Base-by-base conservation (phyloP, 768 basidiomycete genomes). In the Hydnomerulius pinastri region DNA sequence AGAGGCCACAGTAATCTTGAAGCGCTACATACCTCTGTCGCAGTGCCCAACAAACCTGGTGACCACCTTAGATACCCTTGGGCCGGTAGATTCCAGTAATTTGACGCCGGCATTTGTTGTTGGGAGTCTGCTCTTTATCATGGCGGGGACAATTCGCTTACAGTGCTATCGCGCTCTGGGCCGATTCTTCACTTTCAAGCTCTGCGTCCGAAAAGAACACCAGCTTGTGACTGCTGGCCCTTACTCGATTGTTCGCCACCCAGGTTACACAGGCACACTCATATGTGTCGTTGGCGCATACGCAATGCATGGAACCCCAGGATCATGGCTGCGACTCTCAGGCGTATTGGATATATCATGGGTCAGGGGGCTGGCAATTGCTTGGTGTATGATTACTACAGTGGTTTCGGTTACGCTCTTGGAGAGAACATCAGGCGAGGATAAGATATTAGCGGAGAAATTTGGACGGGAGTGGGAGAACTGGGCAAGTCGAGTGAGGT, bases 161-260 rank as follows among this genome's bases (percentile, higher is more conserved):
- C 5, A 32, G 6, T 50, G 54, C 18, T 59, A 50, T 13, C 50
- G 38, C 12, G 29, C 37, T 4, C 62, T 67, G 12, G 67, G 67
- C 1, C 43, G 36, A 1, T 38, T 47, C 21, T 68, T 57, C 21
- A 68, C 59, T 1, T 55, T 57, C 18, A 33, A 54, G 9, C 54
- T 58, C 13, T 55, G 57, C 27, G n/a, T 66, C 10, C 49, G 54
- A 21, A 53, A 54, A 18, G 54, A 57, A 0, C 65, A 60, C 44
- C 55, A 29, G 23, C 54, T 71, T 18, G 37, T 69, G 13, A 69
- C 62, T n/a, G 46, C 25, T 0, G 66, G 65, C 2, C 63, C 62
- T 1, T 71, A 69, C 25, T n/a, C 53, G 1, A 23, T 59, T 20
- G 56, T 69, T 4, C 63, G 68, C 2, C 69, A 71, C 24, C 66